These are phyloP conservation scores for Neonectria neomacrospora DNA, from an alignment of 2,329 filamentous ascomycete species.

Conservation along the genomic window DNA sequence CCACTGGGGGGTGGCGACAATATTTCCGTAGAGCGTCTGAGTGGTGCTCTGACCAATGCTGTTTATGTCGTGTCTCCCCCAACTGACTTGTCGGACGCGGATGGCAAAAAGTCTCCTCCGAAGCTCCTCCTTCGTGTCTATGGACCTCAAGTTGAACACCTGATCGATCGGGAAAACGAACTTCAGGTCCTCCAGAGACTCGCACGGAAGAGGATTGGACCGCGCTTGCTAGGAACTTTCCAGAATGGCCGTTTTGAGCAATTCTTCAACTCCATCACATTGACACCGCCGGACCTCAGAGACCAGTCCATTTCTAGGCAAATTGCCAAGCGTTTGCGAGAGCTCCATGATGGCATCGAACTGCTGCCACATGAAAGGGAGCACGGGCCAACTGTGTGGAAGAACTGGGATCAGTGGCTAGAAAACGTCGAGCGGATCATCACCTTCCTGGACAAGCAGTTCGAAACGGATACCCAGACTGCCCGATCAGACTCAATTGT, in stretches of 20 bases:
- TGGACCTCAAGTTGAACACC: constrained; percentile 91
- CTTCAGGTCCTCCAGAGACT: constrained; percentile 86
- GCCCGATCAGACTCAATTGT: constrained; percentile 43
- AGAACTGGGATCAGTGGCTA: constrained; percentile 95
- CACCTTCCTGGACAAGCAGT: constrained; percentile 67
- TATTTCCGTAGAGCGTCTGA: constrained; percentile 79
- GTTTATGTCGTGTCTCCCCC: constrained; percentile 95
- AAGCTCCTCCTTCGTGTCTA: constrained; percentile 93
- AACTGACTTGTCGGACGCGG: constrained; percentile 60
- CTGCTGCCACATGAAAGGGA: constrained; percentile 81
- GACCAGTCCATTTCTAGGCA: constrained; percentile 86
- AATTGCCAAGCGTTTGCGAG: constrained; percentile 97
- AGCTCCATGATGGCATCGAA: constrained; percentile 93
- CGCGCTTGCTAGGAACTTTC: constrained; percentile 90
- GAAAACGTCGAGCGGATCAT: constrained; percentile 71
- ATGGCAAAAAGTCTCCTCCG: constrained; percentile 58
- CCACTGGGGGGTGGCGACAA: constrained; percentile 75
- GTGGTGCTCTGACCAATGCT: constrained; percentile 94
- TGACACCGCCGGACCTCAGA: constrained; percentile 81
- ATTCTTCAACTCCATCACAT: constrained; percentile 85
- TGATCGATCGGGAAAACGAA: constrained; percentile 94
- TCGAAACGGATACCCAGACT: constrained; percentile 55
- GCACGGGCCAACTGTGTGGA: constrained; percentile 84
- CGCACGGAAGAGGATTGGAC: constrained; percentile 92
- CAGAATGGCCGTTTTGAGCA: constrained; percentile 96